phyloP scores from a whole-genome alignment of 345 rosid species.

The Cardamine occulta region DNA sequence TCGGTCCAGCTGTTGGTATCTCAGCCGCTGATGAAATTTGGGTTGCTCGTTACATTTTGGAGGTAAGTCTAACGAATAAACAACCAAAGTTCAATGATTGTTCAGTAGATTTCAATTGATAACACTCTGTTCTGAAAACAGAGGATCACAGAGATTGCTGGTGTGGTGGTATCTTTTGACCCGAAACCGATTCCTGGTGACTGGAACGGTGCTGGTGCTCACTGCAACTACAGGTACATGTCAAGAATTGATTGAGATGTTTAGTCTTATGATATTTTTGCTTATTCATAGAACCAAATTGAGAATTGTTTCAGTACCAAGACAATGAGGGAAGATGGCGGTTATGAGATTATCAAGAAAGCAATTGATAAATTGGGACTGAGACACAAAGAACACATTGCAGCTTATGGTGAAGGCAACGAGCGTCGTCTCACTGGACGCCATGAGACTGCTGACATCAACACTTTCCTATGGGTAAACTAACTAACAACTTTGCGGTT shows the following conservation, averaged over 20 bases:
- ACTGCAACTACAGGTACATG: constrained; percentile 80
- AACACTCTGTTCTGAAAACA: constrained; percentile 41
- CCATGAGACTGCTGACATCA: constrained; percentile 85
- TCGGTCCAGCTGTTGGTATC: constrained; percentile 89
- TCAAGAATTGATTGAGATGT: not conserved
- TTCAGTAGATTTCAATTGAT: not conserved
- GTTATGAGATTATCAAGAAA: constrained; percentile 70
- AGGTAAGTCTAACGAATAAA: constrained; percentile 49
- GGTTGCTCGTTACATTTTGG: constrained; percentile 93
- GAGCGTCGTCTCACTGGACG: constrained; percentile 86
- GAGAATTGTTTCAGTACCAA: constrained; percentile 59
- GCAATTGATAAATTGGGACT: constrained; percentile 82
- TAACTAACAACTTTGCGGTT: not conserved
- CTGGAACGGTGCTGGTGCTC: constrained; percentile 99
- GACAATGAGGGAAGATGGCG: constrained; percentile 79
- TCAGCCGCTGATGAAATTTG: constrained; percentile 84
- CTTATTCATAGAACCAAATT: not conserved
- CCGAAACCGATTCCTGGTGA: constrained; percentile 95
- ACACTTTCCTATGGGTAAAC: constrained; percentile 73
- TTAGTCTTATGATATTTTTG: not conserved
- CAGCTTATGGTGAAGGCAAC: constrained; percentile 94
- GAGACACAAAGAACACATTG: constrained; percentile 86
- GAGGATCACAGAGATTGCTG: constrained; percentile 97
- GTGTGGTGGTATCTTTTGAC: constrained; percentile 78
- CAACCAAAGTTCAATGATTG: not conserved